phyloP scores from a whole-genome alignment of 805 yeast species.

The Tetrapisispora fleetii region DNA sequence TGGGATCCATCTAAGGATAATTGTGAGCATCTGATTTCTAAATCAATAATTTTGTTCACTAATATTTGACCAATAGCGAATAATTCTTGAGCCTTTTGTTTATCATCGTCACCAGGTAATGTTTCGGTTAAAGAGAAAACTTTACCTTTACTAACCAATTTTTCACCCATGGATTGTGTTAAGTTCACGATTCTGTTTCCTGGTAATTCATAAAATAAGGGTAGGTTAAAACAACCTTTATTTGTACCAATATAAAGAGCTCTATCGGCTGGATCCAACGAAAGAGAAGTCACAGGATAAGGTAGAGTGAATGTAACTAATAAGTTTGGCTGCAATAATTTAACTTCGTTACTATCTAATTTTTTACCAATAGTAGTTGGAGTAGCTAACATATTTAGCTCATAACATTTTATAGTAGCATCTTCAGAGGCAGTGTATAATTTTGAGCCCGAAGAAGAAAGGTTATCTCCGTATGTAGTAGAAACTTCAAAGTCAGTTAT shows the following conservation, averaged over 20 bases:
- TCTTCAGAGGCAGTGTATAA: slow-evolving; percentile 66
- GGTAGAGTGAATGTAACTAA: slow-evolving; percentile 67
- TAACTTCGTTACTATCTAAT: slow-evolving; percentile 20
- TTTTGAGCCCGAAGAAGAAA: slow-evolving; percentile 40
- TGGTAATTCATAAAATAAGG: slow-evolving; percentile 24
- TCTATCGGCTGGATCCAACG: slow-evolving; percentile 73
- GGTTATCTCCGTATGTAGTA: slow-evolving; percentile 35
- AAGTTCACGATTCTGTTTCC: slow-evolving; percentile 39
- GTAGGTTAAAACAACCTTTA: slow-evolving; percentile 38
- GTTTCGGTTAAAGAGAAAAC: slow-evolving; percentile 41
- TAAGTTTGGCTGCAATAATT: slow-evolving; percentile 24
- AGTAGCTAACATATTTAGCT: slow-evolving; percentile 31
- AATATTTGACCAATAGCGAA: slow-evolving; percentile 21
- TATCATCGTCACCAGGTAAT: slow-evolving; percentile 29
- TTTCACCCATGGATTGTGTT: slow-evolving; percentile 37
- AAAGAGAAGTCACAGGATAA: slow-evolving; percentile 44
- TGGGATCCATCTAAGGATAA: slow-evolving; percentile 68
- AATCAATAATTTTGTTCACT: slow-evolving; percentile 17
- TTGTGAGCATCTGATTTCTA: slow-evolving; percentile 41
- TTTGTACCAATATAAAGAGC: slow-evolving; percentile 58
- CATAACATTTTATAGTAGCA: slow-evolving; percentile 64
- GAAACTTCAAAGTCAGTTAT: slow-evolving; percentile 35
- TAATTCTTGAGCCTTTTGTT: slow-evolving; percentile 7
- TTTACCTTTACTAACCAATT: slow-evolving; percentile 26
- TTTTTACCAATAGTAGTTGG: slow-evolving; percentile 4